These are phyloP conservation scores for Aspergillus quadricinctus DNA, from an alignment of 2,329 filamentous ascomycete genomes.

Conservation along the genomic window DNA sequence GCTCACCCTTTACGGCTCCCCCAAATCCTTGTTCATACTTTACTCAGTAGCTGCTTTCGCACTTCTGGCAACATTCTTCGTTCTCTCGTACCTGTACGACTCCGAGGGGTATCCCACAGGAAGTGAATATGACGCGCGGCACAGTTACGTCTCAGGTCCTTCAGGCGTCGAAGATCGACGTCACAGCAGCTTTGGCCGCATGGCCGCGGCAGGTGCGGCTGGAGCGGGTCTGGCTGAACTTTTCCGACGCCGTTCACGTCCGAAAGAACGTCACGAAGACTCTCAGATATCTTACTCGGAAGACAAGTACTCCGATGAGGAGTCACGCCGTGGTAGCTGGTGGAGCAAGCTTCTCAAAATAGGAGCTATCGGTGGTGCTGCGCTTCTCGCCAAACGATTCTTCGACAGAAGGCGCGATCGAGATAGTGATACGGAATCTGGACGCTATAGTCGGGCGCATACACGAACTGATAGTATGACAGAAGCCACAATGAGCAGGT, in stretches of 20 bases:
- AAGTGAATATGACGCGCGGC: slow-evolving; percentile 55
- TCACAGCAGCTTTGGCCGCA: slow-evolving; percentile 43
- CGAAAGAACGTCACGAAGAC: slow-evolving; percentile 39
- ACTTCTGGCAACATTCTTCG: slow-evolving; percentile 71
- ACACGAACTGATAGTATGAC: slow-evolving; percentile 43
- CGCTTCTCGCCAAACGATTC: slow-evolving; percentile 57
- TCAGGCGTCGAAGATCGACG: slow-evolving; percentile 47
- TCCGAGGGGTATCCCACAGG: slow-evolving; percentile 44
- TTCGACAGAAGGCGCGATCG: slow-evolving; percentile 53
- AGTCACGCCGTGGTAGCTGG: slow-evolving; percentile 50
- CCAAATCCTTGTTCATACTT: slow-evolving; percentile 76
- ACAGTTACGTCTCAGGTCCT: slow-evolving; percentile 52
- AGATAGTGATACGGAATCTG: slow-evolving; percentile 51
- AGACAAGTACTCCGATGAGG: slow-evolving; percentile 61
- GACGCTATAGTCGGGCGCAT: slow-evolving; percentile 50
- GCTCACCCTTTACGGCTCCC: slow-evolving; percentile 86
- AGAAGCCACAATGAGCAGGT: slow-evolving; percentile 37
- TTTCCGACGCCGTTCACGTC: slow-evolving; percentile 37
- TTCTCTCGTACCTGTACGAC: slow-evolving; percentile 67
- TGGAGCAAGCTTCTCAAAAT: slow-evolving; percentile 58
- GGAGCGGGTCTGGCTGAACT: slow-evolving; percentile 57
- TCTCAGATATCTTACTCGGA: slow-evolving; percentile 58
- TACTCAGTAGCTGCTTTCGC: slow-evolving; percentile 74
- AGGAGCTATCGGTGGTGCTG: slow-evolving; percentile 60
- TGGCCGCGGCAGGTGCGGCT: slow-evolving; percentile 53